These are phyloP conservation scores for Saccharomycopsis selenospora DNA, from an alignment of 805 yeast genomes.

Conservation along the genomic window DNA sequence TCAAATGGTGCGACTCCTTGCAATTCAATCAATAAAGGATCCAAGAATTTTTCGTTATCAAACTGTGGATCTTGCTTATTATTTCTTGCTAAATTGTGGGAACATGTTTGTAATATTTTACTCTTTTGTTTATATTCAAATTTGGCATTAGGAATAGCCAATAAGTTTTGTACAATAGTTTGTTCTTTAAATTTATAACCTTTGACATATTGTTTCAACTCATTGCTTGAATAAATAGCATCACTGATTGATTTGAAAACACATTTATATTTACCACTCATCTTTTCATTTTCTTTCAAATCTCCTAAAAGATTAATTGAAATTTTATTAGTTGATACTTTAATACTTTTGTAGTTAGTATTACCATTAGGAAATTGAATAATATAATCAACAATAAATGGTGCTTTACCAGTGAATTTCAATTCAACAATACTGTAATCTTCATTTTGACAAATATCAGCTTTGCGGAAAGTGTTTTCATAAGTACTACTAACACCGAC, in stretches of 20 bases:
- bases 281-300: slow-evolving; percentile 21
- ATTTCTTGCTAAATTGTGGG: slow-evolving; percentile 26
- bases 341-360: slow-evolving; percentile 32
- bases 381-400: slow-evolving; percentile 66
- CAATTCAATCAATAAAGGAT: slow-evolving; percentile 49
- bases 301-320: slow-evolving; percentile 34
- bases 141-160: slow-evolving; percentile 51
- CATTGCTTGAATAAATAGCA: slow-evolving; percentile 44
- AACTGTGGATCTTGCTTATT: slow-evolving; percentile 30
- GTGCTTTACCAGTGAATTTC: slow-evolving; percentile 49
- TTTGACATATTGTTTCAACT: slow-evolving; percentile 27
- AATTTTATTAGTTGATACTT: slow-evolving; percentile 47
- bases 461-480: slow-evolving; percentile 28
- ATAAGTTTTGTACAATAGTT: slow-evolving; percentile 44
- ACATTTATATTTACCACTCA: slow-evolving; percentile 57
- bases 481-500: slow-evolving; percentile 21
- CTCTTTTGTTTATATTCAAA: slow-evolving; percentile 38
- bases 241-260: slow-evolving; percentile 59
- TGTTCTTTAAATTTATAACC: slow-evolving; percentile 30
- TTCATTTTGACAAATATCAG: slow-evolving; percentile 41
- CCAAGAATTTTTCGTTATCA: slow-evolving; percentile 30
- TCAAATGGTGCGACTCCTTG: slow-evolving; percentile 57
- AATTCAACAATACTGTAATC: slow-evolving; percentile 42
- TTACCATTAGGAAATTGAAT: slow-evolving; percentile 51
- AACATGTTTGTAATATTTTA: slow-evolving; percentile 45